Percentiles rank a stretch among this genome's conserved stretches.
Conservation (phyloP, 441 rosid species). For the Eutrema salsugineum region DNA sequence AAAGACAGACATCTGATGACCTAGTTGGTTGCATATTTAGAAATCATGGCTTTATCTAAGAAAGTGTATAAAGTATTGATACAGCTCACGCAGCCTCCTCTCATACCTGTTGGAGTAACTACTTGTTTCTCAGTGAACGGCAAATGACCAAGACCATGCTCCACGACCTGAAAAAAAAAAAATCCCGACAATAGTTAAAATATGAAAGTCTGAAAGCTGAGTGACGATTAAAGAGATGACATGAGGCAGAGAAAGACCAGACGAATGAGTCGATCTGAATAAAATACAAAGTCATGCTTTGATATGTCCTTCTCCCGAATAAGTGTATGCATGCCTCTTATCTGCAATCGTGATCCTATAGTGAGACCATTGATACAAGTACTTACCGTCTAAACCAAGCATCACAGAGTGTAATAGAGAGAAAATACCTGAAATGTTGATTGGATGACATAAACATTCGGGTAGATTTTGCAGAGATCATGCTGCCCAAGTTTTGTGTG, state of each 20-base stretch:
- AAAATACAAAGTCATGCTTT: constrained; percentile 95
- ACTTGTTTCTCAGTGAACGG: constrained; percentile 98
- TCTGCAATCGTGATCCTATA: constrained; percentile 45
- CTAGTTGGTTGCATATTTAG: too few relatives aligned
- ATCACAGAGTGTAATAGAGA: background rate
- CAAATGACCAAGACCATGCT: constrained; percentile 97
- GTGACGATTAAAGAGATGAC: constrained; percentile 6
- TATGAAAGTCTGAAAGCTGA: background rate
- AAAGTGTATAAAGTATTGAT: background rate
- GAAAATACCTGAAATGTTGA: constrained; percentile 88
- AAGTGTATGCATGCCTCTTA: constrained; percentile 98
- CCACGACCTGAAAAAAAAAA: constrained; percentile 68
- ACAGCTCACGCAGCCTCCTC: constrained; percentile 8
- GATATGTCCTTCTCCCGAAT: constrained; percentile 88
- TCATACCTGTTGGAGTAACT: constrained; percentile 86
- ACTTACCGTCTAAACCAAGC: background rate
- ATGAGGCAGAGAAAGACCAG: constrained; percentile 50
- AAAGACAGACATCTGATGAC: too few relatives aligned
- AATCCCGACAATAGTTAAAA: constrained; percentile 2
- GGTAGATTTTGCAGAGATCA: constrained; percentile 94
- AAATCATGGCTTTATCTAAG: background rate
- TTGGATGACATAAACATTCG: constrained; percentile 79
- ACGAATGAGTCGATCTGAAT: constrained; percentile 94
- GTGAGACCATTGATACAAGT: constrained; percentile 21
- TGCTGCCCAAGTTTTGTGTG: constrained; percentile 93